phyloP scores from a whole-genome alignment of 768 basidiomycete species.

The Russula sp. region DNA sequence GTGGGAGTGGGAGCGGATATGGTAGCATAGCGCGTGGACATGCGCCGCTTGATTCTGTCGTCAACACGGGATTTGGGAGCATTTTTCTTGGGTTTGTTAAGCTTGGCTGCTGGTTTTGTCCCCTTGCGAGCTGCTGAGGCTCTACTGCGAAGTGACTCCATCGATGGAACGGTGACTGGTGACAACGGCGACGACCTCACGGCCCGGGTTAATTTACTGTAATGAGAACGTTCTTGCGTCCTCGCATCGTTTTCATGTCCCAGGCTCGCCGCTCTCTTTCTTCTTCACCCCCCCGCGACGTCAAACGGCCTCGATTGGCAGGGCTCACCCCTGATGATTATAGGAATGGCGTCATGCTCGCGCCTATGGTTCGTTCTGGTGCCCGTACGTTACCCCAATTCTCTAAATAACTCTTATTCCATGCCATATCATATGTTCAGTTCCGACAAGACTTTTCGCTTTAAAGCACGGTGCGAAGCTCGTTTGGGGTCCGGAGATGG shows the following conservation, averaged over 20 bases:
- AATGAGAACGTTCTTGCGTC: neutral
- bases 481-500: slow-evolving; percentile 95
- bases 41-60: slow-evolving; percentile 94
- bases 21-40: slow-evolving; percentile 91
- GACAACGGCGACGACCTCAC: neutral
- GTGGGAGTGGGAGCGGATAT: slow-evolving; percentile 76
- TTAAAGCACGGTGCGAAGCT: slow-evolving; percentile 90
- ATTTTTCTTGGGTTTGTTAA: slow-evolving; percentile 22
- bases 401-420: neutral
- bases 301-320: slow-evolving; percentile 17
- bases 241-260: slow-evolving; percentile 7
- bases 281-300: slow-evolving; percentile 13
- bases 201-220: neutral
- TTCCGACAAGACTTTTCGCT: slow-evolving; percentile 79
- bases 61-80: slow-evolving; percentile 48
- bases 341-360: slow-evolving; percentile 87
- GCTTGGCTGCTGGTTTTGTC: slow-evolving; percentile 20
- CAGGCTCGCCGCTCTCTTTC: slow-evolving; percentile 19
- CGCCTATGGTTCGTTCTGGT: slow-evolving; percentile 97
- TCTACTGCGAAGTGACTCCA: slow-evolving; percentile 34
- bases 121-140: slow-evolving; percentile 15
- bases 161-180: slow-evolving; percentile 6
- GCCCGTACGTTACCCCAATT: slow-evolving; percentile 50
- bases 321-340: slow-evolving; percentile 68
- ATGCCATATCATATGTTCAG: slow-evolving; percentile 36